Evolutionary conservation across 345 rosid species (phyloP).

Genomic region (Eucalyptus sp.): DNA sequence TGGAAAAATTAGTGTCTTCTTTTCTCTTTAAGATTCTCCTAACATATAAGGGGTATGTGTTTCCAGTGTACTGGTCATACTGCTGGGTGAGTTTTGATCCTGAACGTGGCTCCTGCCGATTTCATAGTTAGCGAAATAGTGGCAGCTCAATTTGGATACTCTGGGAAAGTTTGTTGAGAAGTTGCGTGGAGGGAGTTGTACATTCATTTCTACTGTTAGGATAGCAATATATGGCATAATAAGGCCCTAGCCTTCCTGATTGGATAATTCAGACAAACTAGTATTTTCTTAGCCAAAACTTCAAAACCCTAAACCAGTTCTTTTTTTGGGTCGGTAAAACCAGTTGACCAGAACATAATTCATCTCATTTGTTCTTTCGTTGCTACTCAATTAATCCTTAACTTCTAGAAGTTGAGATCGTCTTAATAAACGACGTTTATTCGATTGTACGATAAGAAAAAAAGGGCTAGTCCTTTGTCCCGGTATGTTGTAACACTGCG

Average conservation of each 20-base stretch:
- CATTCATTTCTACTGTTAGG: background rate
- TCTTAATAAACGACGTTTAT: background rate
- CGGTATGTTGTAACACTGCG: conserved; percentile 33
- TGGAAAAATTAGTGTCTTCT: background rate
- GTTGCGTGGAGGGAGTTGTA: background rate
- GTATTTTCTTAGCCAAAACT: background rate
- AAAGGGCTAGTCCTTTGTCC: conserved; percentile 58
- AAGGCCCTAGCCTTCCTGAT: background rate
- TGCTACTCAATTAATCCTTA: background rate
- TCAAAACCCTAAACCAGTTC: background rate
- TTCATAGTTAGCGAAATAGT: background rate
- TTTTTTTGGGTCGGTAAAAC: background rate
- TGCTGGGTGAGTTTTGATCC: background rate
- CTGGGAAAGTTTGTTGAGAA: background rate
- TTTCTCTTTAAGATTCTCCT: background rate
- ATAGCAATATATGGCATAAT: background rate
- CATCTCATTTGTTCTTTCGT: background rate
- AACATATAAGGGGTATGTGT: background rate
- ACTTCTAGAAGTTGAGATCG: background rate
- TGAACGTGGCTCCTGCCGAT: background rate
- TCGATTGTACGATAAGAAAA: conserved; percentile 44
- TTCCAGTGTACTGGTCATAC: background rate
- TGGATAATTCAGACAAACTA: background rate
- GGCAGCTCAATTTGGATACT: background rate
- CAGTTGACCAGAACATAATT: background rate